Evolutionary conservation across 768 basidiomycete species (phyloP).

Genomic region (Coprinellus aureogranulatus): DNA sequence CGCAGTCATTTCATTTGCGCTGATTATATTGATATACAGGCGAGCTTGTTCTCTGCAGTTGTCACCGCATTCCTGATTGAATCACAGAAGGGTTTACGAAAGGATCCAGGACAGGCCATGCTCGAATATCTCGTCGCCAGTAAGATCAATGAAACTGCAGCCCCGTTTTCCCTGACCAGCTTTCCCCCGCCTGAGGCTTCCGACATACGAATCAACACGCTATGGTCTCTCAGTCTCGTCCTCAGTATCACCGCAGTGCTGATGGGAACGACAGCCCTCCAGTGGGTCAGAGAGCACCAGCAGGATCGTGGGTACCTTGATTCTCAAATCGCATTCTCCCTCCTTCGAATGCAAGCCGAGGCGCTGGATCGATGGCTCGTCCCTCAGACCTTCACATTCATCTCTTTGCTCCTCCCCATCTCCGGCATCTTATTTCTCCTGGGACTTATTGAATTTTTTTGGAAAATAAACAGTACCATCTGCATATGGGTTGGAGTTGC

Average conservation of each 20-base stretch:
- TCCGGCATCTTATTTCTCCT: constrained; percentile 28
- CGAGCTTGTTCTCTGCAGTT: constrained; percentile 25
- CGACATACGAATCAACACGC: constrained; percentile 12
- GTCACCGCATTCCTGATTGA: constrained; percentile 25
- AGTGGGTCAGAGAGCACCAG: constrained; percentile 22
- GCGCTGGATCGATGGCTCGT: constrained; percentile 28
- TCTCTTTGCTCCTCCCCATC: constrained; percentile 28
- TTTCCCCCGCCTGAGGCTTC: neutral
- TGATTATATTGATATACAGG: constrained; percentile 9
- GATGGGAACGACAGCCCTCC: constrained; percentile 17
- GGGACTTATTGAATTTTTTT: constrained; percentile 28
- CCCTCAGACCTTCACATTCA: constrained; percentile 22
- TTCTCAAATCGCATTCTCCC: constrained; percentile 10
- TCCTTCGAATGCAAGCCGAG: constrained; percentile 27
- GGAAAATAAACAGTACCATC: constrained; percentile 19
- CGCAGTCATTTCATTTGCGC: neutral
- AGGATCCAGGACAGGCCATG: constrained; percentile 13
- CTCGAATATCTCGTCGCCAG: neutral
- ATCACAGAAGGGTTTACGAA: constrained; percentile 19
- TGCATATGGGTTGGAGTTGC: constrained; percentile 18
- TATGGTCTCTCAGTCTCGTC: constrained; percentile 19
- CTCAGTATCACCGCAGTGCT: constrained; percentile 17
- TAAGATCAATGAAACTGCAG: neutral
- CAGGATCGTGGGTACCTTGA: constrained; percentile 2
- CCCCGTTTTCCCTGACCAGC: neutral